Conservation (phyloP, 2,329 filamentous ascomycete species). For the Blastomyces percursus region DNA sequence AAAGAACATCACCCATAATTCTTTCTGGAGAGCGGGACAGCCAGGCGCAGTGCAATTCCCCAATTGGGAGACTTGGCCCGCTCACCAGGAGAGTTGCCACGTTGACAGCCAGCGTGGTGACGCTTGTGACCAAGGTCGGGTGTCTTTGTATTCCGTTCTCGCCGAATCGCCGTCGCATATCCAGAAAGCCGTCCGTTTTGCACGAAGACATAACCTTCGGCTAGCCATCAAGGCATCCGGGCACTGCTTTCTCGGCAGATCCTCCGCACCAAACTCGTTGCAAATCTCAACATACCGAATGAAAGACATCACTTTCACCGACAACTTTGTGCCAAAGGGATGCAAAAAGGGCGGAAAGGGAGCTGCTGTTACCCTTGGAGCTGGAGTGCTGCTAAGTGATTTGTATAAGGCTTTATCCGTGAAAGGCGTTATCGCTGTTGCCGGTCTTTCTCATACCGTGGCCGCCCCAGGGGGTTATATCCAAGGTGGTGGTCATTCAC, state of each 20-base stretch:
- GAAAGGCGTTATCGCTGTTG: conserved; percentile 42
- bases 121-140: conserved; percentile 26
- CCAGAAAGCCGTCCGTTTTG: conserved; percentile 26
- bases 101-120: conserved; percentile 19
- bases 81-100: conserved; percentile 28
- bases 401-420: conserved; percentile 38
- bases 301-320: conserved; percentile 27
- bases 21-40: conserved; percentile 27
- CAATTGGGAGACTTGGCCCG: conserved; percentile 33
- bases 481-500: conserved; percentile 50
- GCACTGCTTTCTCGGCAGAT: conserved; percentile 47
- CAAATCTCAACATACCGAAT: conserved; percentile 25
- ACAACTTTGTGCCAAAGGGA: conserved; percentile 17
- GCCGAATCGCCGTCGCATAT: conserved; percentile 25
- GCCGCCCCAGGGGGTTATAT: conserved; percentile 50
- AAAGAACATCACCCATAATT: conserved; percentile 16
- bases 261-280: conserved; percentile 45
- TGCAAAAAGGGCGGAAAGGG: not conserved
- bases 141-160: conserved; percentile 30
- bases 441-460: conserved; percentile 45
- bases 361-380: conserved; percentile 31
- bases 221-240: conserved; percentile 46
- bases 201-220: conserved; percentile 24
- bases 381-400: conserved; percentile 44
- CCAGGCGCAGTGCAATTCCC: conserved; percentile 29